These are phyloP conservation scores for Eucalyptus regnans DNA, from an alignment of 345 rosid species.

Conservation along the genomic window DNA sequence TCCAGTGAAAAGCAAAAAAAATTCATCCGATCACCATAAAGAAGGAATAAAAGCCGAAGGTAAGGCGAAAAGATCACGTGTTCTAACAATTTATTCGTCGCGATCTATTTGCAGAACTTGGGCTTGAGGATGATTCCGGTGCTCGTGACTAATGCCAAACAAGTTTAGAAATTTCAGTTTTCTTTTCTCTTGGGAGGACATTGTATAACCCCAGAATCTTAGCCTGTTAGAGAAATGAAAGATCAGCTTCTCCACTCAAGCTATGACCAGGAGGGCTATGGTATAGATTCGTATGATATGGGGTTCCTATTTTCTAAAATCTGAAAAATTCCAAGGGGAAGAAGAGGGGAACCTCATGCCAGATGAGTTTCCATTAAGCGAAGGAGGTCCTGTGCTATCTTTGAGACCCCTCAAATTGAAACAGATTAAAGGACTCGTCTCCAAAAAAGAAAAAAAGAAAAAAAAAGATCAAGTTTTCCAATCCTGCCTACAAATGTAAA, in stretches of 20 bases:
- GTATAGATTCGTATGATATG: not conserved
- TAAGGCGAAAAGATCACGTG: not conserved
- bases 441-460: rapidly evolving
- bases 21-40: not conserved
- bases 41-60: not conserved
- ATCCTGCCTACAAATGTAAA: not conserved
- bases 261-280: not conserved
- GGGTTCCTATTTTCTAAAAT: not conserved
- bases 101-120: not conserved
- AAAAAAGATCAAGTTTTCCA: not conserved
- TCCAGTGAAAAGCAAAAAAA: not conserved
- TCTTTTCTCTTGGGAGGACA: not conserved
- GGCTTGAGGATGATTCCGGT: not conserved
- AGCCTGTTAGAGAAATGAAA: not conserved
- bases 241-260: not conserved
- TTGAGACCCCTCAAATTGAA: not conserved
- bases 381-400: not conserved
- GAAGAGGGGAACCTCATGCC: not conserved
- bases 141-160: not conserved
- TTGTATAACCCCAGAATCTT: not conserved
- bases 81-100: not conserved
- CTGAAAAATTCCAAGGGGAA: not conserved
- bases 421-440: not conserved
- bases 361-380: not conserved
- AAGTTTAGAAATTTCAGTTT: not conserved